These are phyloP conservation scores for Halophytophthora batemanensis DNA, from an alignment of 352 stramenopile species.

Conservation along the genomic window DNA sequence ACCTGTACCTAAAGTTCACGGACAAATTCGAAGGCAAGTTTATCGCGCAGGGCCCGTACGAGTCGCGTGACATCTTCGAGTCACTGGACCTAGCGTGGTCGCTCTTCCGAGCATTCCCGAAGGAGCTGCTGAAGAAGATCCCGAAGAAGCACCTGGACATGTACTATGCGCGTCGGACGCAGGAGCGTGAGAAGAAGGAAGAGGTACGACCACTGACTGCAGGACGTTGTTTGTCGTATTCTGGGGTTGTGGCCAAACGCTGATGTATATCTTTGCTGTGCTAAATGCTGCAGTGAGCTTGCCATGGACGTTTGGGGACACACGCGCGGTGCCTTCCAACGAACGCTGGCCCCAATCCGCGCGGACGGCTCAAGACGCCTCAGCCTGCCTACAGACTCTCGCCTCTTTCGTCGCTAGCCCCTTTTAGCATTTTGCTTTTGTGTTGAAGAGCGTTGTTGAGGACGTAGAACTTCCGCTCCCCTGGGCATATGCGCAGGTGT, in stretches of 20 bases:
- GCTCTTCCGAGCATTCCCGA: constrained; percentile 98
- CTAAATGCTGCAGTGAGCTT: too few species aligned
- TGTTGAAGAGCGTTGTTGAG: too few species aligned
- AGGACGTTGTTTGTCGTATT: not conserved
- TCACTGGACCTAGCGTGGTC: constrained; percentile 98
- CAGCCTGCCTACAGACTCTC: too few species aligned
- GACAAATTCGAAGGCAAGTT: constrained; percentile 99
- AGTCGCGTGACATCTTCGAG: constrained; percentile 98
- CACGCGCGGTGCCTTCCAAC: too few species aligned
- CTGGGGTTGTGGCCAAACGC: not conserved
- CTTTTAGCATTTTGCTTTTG: too few species aligned
- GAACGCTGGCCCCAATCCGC: too few species aligned
- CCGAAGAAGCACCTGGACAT: constrained; percentile 97
- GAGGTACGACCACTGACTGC: constrained; percentile 31
- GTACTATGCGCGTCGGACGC: constrained; percentile 94
- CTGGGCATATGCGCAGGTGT: too few species aligned
- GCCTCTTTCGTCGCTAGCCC: too few species aligned
- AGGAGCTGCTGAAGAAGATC: constrained; percentile 99
- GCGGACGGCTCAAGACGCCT: too few species aligned
- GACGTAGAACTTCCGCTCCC: too few species aligned
- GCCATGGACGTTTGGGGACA: too few species aligned
- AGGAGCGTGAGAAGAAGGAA: constrained; percentile 86
- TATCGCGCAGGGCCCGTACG: constrained; percentile 96
- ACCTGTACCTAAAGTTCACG: constrained; percentile 99
- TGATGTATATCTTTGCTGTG: constrained; percentile 6